A percentile compares a stretch with the other conserved stretches of the same genome.
Evolutionary conservation across 2,329 filamentous ascomycete species (phyloP).

Genomic region (Aspergillus neoniger): DNA sequence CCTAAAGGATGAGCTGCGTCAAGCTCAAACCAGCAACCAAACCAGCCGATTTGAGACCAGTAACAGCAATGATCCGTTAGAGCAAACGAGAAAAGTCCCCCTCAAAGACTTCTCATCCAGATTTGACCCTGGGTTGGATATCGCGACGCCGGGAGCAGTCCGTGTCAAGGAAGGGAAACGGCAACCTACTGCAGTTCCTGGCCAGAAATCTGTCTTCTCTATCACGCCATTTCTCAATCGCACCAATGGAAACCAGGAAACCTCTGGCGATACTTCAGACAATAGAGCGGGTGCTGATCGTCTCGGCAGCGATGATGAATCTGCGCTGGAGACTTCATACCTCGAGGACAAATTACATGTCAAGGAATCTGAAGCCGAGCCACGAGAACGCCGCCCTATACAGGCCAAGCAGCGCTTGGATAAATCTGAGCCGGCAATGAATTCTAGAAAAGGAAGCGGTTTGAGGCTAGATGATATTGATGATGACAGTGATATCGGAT

Average conservation of each 20-base stretch:
- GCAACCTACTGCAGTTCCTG: conserved; percentile 62
- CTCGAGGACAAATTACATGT: background rate
- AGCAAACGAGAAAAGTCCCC: conserved; percentile 46
- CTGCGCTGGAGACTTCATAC: conserved; percentile 1
- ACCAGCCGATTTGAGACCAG: conserved; percentile 39
- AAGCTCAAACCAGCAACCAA: conserved; percentile 51
- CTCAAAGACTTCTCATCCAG: conserved; percentile 28
- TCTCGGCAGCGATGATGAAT: conserved; percentile 11
- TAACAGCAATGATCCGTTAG: conserved; percentile 30
- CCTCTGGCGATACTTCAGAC: conserved; percentile 30
- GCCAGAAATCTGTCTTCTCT: conserved; percentile 89
- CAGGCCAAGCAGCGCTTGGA: background rate
- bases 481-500: conserved; percentile 20
- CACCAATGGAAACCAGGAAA: conserved; percentile 57
- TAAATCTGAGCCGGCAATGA: conserved; percentile 14
- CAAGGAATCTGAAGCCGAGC: background rate
- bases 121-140: conserved; percentile 48
- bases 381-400: background rate
- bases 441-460: conserved; percentile 12
- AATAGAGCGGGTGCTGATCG: conserved; percentile 28
- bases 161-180: conserved; percentile 58
- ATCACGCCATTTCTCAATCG: conserved; percentile 91
- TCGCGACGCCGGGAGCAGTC: conserved; percentile 55
- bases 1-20: conserved; percentile 72
- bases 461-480: conserved; percentile 21